Conservation (phyloP, 768 basidiomycete species). For the Strobilomyces echinocephalus region DNA sequence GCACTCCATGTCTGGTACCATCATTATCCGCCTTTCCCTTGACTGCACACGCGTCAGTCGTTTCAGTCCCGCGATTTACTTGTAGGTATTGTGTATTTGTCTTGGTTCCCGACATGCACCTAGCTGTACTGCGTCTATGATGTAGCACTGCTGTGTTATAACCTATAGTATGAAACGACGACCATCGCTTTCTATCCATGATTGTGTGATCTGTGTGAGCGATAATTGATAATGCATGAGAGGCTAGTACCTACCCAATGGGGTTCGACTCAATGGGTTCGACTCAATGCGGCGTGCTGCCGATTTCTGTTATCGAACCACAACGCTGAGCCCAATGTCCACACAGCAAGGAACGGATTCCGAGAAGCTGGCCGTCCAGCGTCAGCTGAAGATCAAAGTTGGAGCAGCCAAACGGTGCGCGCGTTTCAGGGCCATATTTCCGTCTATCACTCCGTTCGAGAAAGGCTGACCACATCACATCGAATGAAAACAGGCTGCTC, state of each 20-base stretch:
- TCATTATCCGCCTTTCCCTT: constrained; percentile 21
- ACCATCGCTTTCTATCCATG: constrained; percentile 8
- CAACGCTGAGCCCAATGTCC: constrained; percentile 15
- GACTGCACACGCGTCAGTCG: constrained; percentile 22
- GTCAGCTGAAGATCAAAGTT: constrained; percentile 76
- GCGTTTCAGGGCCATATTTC: constrained; percentile 15
- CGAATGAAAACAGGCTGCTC: constrained; percentile 40
- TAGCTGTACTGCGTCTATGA: constrained; percentile 28
- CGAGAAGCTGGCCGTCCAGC: constrained; percentile 38
- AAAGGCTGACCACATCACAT: constrained; percentile 12
- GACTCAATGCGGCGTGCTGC: no score
- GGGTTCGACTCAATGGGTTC: no score
- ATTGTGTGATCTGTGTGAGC: background rate
- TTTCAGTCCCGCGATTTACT: constrained; percentile 17
- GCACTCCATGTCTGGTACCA: constrained; percentile 19
- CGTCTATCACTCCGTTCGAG: constrained; percentile 9
- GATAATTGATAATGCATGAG: background rate
- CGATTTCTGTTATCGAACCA: constrained; percentile 5
- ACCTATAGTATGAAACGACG: constrained; percentile 27
- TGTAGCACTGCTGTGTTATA: constrained; percentile 28
- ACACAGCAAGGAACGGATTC: constrained; percentile 9
- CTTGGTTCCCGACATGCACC: constrained; percentile 27
- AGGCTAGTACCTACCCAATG: no score
- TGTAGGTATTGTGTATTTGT: constrained; percentile 34
- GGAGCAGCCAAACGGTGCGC: constrained; percentile 60